A percentile compares a stretch with the other conserved stretches of the same genome.
These are phyloP conservation scores for Nakazawaea wickerhamii DNA, from an alignment of 805 yeast genomes.

Conservation along the genomic window DNA sequence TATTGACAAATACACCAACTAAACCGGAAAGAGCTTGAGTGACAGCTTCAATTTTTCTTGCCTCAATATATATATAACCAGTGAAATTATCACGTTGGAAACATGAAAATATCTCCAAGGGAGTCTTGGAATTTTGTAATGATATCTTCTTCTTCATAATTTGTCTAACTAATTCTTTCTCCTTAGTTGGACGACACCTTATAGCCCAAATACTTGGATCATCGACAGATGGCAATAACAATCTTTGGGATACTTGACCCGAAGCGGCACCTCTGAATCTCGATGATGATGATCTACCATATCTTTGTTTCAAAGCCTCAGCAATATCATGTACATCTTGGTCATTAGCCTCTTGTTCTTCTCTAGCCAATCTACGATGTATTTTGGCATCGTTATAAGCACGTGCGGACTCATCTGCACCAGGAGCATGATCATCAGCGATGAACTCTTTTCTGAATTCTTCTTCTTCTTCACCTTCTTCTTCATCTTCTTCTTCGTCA, in stretches of 20 bases:
- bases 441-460: slow-evolving; percentile 77
- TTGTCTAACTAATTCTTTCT: slow-evolving; percentile 83
- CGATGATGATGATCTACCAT: slow-evolving; percentile 77
- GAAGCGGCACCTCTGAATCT: slow-evolving; percentile 79
- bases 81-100: slow-evolving; percentile 92
- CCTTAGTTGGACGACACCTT: slow-evolving; percentile 88
- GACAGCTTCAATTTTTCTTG: slow-evolving; percentile 88
- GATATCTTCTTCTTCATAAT: slow-evolving; percentile 79
- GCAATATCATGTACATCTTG: slow-evolving; percentile 95
- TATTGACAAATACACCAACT: slow-evolving; percentile 66
- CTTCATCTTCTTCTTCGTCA: slow-evolving; percentile 91
- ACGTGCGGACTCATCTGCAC: slow-evolving; percentile 27
- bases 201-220: slow-evolving; percentile 97
- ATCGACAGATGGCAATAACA: slow-evolving; percentile 89
- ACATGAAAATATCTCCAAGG: slow-evolving; percentile 81
- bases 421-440: slow-evolving; percentile 67
- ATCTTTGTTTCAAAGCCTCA: slow-evolving; percentile 84
- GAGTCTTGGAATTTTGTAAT: slow-evolving; percentile 64
- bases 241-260: slow-evolving; percentile 86
- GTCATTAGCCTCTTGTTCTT: slow-evolving; percentile 77
- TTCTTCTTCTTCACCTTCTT: slow-evolving; percentile 93
- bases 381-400: slow-evolving; percentile 61
- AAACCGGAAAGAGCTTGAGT: slow-evolving; percentile 84
- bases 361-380: slow-evolving; percentile 85
- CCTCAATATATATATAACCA: slow-evolving; percentile 92